phyloP scores from a whole-genome alignment of 2,329 filamentous ascomycete genomes.

The Cladophialophora immunda region DNA sequence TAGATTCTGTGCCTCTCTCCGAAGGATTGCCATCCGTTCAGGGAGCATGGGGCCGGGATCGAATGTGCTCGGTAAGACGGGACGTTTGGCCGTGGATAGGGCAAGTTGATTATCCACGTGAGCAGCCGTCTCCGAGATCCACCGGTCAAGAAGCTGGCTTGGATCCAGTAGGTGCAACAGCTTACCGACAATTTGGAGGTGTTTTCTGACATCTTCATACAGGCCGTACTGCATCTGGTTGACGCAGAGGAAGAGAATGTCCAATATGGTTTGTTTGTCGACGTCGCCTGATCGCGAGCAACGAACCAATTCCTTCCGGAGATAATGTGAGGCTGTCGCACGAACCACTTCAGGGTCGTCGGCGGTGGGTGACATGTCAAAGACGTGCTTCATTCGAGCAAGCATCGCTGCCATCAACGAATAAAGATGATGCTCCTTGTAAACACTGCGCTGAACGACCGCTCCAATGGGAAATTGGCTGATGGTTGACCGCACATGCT shows the following conservation, averaged over 20 bases:
- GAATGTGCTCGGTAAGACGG: conserved; percentile 30
- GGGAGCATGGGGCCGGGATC: conserved; percentile 38
- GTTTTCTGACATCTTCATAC: conserved; percentile 34
- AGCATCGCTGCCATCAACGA: conserved; percentile 34
- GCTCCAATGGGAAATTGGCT: conserved; percentile 35
- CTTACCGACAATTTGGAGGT: conserved; percentile 32
- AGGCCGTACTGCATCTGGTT: conserved; percentile 32
- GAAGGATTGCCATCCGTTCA: conserved; percentile 34
- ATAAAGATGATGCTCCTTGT: conserved; percentile 37
- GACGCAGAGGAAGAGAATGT: conserved; percentile 34
- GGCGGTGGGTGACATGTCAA: conserved; percentile 18
- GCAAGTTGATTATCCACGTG: conserved; percentile 38
- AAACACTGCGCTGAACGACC: conserved; percentile 34
- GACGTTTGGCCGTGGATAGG: conserved; percentile 29
- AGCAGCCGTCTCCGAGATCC: conserved; percentile 37
- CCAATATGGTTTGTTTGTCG: conserved; percentile 36
- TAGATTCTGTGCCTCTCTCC: conserved; percentile 31
- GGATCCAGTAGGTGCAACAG: conserved; percentile 34
- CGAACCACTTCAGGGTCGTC: conserved; percentile 29
- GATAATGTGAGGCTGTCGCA: conserved; percentile 26
- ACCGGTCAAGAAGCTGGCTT: conserved; percentile 33
- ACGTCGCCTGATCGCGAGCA: conserved; percentile 29
- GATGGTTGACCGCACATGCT: conserved; percentile 33
- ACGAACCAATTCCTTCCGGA: conserved; percentile 32
- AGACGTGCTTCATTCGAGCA: conserved; percentile 35